phyloP scores from a whole-genome alignment of 257 asterid species.

The Nicotiana attenuata region DNA sequence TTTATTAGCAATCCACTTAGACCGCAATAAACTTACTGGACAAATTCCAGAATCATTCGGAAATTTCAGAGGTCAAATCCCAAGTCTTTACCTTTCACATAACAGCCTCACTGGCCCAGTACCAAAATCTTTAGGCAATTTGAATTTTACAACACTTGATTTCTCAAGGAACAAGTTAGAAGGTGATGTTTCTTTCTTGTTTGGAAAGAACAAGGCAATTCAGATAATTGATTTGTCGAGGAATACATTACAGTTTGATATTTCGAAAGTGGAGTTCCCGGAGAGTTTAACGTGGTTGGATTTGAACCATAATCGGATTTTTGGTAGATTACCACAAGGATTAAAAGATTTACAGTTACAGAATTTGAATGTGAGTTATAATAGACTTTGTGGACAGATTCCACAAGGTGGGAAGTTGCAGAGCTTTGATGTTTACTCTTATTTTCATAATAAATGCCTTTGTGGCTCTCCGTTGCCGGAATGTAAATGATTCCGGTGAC shows the following conservation, averaged over 20 bases:
- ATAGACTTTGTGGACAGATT: conserved; percentile 48
- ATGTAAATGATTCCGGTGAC: conserved; percentile 12
- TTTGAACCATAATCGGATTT: conserved; percentile 41
- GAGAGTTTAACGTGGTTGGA: conserved; percentile 23
- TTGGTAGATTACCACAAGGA: conserved; percentile 40
- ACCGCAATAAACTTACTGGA: conserved; percentile 53
- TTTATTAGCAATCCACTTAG: conserved; percentile 30
- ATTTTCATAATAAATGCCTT: conserved; percentile 42
- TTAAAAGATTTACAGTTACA: conserved; percentile 19
- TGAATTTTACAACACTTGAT: conserved; percentile 23
- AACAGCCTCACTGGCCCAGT: conserved; percentile 38
- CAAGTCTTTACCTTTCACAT: conserved; percentile 30
- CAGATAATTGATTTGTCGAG: conserved; percentile 22
- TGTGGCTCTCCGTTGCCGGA: conserved; percentile 52
- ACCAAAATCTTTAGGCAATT: conserved; percentile 22
- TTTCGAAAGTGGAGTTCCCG: conserved; percentile 34
- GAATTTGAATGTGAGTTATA: conserved; percentile 36
- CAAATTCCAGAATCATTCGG: conserved; percentile 52
- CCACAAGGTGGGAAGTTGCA: conserved; percentile 47
- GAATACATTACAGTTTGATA: conserved; percentile 38
- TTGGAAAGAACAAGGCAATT: conserved; percentile 35
- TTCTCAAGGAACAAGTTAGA: conserved; percentile 35
- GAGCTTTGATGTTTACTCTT: conserved; percentile 21
- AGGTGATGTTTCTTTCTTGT: conserved; percentile 46
- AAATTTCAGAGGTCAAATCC: conserved; percentile 10